Evolutionary conservation across 1,139 yeast species (phyloP).

Genomic region (Pichia sp.): DNA sequence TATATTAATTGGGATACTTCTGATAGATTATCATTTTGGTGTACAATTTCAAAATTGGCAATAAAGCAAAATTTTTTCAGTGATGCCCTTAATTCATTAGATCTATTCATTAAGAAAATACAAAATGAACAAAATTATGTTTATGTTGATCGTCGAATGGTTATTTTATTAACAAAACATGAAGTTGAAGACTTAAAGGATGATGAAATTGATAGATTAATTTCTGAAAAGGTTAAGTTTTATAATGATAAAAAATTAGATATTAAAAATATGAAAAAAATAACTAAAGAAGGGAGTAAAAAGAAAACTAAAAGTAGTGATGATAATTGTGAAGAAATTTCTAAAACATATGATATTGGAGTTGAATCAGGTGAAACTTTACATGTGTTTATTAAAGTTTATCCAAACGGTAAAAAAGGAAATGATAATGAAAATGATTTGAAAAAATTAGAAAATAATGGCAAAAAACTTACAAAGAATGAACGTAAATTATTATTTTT

Average conservation of each 20-base stretch:
- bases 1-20: slow-evolving; percentile 1
- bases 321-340: slow-evolving; percentile 2
- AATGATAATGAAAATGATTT: not conserved
- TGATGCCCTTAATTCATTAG: not conserved
- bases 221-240: not conserved
- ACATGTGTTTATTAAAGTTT: slow-evolving; percentile 12
- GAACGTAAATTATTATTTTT: slow-evolving; percentile 13
- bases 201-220: not conserved
- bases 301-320: not conserved
- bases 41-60: not conserved
- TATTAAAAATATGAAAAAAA: not conserved
- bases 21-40: slow-evolving; percentile 1
- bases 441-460: not conserved
- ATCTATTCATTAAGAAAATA: not conserved
- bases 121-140: not conserved
- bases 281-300: not conserved
- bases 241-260: not conserved
- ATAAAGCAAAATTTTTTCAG: not conserved
- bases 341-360: slow-evolving; percentile 6
- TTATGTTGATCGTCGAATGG: slow-evolving; percentile 1
- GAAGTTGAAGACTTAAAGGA: not conserved
- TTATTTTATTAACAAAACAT: not conserved
- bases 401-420: slow-evolving; percentile 14
- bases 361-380: slow-evolving; percentile 2
- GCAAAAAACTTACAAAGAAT: slow-evolving; percentile 4